Base-by-base conservation (phyloP, 305 asterid genomes). In the Fraxinus platypoda region DNA sequence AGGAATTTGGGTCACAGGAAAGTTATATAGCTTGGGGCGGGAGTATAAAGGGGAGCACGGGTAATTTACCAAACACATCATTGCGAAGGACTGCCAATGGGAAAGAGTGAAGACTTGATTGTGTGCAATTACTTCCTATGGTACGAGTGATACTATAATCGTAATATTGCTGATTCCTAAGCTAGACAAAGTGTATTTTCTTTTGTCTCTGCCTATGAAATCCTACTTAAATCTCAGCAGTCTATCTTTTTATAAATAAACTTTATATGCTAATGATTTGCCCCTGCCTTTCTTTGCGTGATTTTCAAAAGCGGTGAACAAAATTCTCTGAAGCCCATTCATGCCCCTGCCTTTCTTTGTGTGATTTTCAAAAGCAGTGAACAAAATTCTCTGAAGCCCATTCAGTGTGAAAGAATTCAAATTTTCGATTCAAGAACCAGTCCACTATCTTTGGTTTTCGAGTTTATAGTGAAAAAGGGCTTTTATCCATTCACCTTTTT, bases 1-100 rank as follows among this genome's bases (percentile, higher is more conserved):
- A 95, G 98, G 98, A 95, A 81, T 95, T 94, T 77, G 95, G 83
- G 75, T 95, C 99, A 21, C 91, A 95, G 87, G 99, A 95, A 37
- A 94, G 99, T 81, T 95, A 86, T 85, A 64, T 92, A 26, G 94
- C 98, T 8, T 95, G 97, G 97, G 98, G 98, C 0, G 98, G 97
- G 72, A 90, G 80, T 89, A 30, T 78, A 30, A 86, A 5, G 2
- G 62, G 23, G 82, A 91, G 85, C 85, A 84, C 59, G 84, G 80
- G 23, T 52, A 52, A 52, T 52, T 52, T 17, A 52, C 23, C 8
- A 52, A 17, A 52, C 23, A 17, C 62, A 17, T 17, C 62, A 15
- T 52, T 17, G 23, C 8, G 0, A 52, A 52, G 62, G 62, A 52
- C 23, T 52, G 62, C 62, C 23, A 52, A 17, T 5, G 23, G 62